These are phyloP conservation scores for Saccharomyces hybrid DNA, from an alignment of 1,139 yeast genomes.

Conservation along the genomic window DNA sequence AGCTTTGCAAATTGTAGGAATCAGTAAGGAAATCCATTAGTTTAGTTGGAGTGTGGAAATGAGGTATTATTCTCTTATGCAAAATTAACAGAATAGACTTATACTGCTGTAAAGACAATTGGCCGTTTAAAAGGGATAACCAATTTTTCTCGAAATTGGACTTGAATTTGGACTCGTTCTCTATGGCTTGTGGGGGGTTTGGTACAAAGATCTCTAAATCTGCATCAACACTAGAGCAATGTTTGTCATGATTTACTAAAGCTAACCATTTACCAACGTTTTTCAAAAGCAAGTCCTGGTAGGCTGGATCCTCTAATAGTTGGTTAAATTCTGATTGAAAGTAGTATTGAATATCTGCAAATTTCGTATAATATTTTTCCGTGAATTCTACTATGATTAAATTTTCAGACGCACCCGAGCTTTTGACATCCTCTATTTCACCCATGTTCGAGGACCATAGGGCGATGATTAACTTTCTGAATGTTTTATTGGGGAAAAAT, in stretches of 20 bases:
- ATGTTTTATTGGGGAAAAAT: constrained; percentile 57
- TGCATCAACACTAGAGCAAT: constrained; percentile 24
- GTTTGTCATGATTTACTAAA: constrained; percentile 33
- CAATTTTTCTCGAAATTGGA: constrained; percentile 64
- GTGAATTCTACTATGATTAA: constrained; percentile 55
- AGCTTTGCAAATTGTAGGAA: constrained; percentile 46
- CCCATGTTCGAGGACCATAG: constrained; percentile 40
- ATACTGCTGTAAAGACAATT: constrained; percentile 48
- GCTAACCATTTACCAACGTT: constrained; percentile 33
- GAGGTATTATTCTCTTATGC: constrained; percentile 81
- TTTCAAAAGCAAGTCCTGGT: constrained; percentile 11
- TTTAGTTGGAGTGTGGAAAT: constrained; percentile 68
- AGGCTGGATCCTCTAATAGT: constrained; percentile 14
- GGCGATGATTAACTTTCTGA: constrained; percentile 41
- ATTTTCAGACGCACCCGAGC: constrained; percentile 39
- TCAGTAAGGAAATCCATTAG: constrained; percentile 92
- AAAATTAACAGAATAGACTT: constrained; percentile 61
- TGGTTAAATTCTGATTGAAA: constrained; percentile 42
- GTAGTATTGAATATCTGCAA: constrained; percentile 63
- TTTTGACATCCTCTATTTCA: constrained; percentile 37
- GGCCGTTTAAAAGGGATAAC: constrained; percentile 46
- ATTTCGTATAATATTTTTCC: constrained; percentile 44
- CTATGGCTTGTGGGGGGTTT: constrained; percentile 48
- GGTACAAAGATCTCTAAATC: constrained; percentile 37
- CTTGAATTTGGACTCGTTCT: constrained; percentile 52